phyloP scores from a whole-genome alignment of 192 early-diverging fungal species.

The Coemansia sp. region DNA sequence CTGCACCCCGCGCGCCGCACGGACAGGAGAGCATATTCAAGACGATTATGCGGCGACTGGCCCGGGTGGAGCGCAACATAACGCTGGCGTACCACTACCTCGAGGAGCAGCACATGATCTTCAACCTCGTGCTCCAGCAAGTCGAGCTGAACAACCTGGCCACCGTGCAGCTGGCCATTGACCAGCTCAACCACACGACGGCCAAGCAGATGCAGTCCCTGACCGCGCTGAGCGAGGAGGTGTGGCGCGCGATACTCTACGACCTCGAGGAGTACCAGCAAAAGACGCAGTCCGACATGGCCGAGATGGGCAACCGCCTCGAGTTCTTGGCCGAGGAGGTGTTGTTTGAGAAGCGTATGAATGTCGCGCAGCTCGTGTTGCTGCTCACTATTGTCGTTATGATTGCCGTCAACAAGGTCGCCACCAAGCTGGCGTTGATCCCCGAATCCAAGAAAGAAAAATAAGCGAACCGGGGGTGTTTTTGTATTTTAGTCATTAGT shows the following conservation, averaged over 20 bases:
- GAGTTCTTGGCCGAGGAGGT: conserved; percentile 53
- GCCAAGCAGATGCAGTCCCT: conserved; percentile 63
- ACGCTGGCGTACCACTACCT: conserved; percentile 72
- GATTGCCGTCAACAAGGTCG: conserved; percentile 48
- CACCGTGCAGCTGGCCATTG: conserved; percentile 62
- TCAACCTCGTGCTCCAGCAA: conserved; percentile 62
- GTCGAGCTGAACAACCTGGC: conserved; percentile 61
- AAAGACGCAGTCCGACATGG: conserved; percentile 35
- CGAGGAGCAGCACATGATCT: conserved; percentile 72
- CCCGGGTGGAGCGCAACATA: conserved; percentile 75
- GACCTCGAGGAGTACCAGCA: conserved; percentile 54
- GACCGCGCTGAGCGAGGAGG: conserved; percentile 54
- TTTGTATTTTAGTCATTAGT: not conserved
- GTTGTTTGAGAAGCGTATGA: conserved; percentile 57
- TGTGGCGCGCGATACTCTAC: conserved; percentile 53
- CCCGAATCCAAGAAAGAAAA: conserved; percentile 55
- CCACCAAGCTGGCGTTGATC: conserved; percentile 45
- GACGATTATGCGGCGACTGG: conserved; percentile 83
- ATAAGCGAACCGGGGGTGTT: conserved; percentile 4
- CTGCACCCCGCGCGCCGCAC: conserved; percentile 4
- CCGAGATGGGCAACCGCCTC: conserved; percentile 28
- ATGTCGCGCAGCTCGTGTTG: conserved; percentile 51
- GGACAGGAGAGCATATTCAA: conserved; percentile 88
- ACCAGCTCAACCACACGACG: conserved; percentile 66
- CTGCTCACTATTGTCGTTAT: conserved; percentile 45